Conservation (phyloP, 176 grass and related monocot genomes). For the Eremochloa ophiuroides region DNA sequence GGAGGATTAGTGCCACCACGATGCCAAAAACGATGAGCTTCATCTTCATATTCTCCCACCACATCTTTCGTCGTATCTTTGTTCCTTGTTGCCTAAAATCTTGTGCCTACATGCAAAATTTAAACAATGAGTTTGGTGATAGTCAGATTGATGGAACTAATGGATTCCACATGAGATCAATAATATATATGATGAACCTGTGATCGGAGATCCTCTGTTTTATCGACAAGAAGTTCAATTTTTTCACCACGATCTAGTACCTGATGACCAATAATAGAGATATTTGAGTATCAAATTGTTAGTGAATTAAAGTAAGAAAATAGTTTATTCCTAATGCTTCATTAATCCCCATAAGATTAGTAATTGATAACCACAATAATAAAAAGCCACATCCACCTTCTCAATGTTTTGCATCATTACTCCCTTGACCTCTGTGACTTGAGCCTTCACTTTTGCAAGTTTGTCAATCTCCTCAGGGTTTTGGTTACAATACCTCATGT, state of each 20-base stretch:
- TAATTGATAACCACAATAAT: background rate
- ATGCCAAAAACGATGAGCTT: constrained; percentile 82
- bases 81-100: constrained; percentile 70
- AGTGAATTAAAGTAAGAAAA: background rate
- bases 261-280: constrained; percentile 3
- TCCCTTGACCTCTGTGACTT: constrained; percentile 89
- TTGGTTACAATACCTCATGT: constrained; percentile 77
- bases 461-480: constrained; percentile 86
- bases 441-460: constrained; percentile 86
- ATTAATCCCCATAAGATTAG: background rate
- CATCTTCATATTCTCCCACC: constrained; percentile 94
- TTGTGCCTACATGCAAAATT: constrained; percentile 47
- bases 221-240: constrained; percentile 82
- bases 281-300: background rate
- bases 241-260: constrained; percentile 88
- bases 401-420: constrained; percentile 98
- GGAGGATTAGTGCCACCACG: constrained; percentile 60
- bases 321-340: background rate
- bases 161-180: background rate
- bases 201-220: constrained; percentile 82
- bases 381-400: constrained; percentile 38
- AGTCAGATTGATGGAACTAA: background rate
- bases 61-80: constrained; percentile 77
- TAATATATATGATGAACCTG: constrained; percentile 55
- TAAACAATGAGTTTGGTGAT: background rate